phyloP scores from a whole-genome alignment of 108 stramenopile species.

The Skeletonema costatum region DNA sequence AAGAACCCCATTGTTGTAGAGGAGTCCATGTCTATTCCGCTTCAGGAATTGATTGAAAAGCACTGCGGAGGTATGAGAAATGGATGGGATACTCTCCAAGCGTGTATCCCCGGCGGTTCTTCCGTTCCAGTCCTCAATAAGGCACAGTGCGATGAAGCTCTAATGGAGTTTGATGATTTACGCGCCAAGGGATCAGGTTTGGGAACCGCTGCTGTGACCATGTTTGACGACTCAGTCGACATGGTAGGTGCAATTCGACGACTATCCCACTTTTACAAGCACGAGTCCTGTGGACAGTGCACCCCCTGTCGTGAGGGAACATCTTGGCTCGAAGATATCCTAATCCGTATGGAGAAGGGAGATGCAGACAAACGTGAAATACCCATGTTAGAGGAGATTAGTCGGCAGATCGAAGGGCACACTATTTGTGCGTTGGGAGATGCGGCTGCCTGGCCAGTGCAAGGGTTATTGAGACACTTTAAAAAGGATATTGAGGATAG shows the following conservation, averaged over 20 bases:
- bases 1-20: slow-evolving; percentile 99
- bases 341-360: slow-evolving; percentile 97
- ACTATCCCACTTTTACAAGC: slow-evolving; percentile 99
- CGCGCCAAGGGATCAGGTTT: slow-evolving; percentile 92
- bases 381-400: slow-evolving; percentile 99
- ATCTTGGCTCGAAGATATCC: slow-evolving; percentile 89
- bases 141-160: slow-evolving; percentile 93
- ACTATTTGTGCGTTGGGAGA: slow-evolving; percentile 99
- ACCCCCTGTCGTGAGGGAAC: slow-evolving; percentile 99
- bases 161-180: slow-evolving; percentile 99
- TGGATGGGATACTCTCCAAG: slow-evolving; percentile 99
- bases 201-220: slow-evolving; percentile 99
- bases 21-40: slow-evolving; percentile 99
- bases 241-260: slow-evolving; percentile 99
- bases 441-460: slow-evolving; percentile 99
- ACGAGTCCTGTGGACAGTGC: slow-evolving; percentile 99
- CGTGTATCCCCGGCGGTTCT: slow-evolving; percentile 99
- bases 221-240: slow-evolving; percentile 99
- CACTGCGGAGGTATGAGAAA: slow-evolving; percentile 99
- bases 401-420: slow-evolving; percentile 99
- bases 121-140: slow-evolving; percentile 98
- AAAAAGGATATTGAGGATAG: slow-evolving; percentile 97
- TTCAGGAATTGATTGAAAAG: slow-evolving; percentile 97
- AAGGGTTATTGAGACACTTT: slow-evolving; percentile 97
- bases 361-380: slow-evolving; percentile 99